Evolutionary conservation across 257 asterid genomes (phyloP).

Genomic region (Cinchona pubescens): DNA sequence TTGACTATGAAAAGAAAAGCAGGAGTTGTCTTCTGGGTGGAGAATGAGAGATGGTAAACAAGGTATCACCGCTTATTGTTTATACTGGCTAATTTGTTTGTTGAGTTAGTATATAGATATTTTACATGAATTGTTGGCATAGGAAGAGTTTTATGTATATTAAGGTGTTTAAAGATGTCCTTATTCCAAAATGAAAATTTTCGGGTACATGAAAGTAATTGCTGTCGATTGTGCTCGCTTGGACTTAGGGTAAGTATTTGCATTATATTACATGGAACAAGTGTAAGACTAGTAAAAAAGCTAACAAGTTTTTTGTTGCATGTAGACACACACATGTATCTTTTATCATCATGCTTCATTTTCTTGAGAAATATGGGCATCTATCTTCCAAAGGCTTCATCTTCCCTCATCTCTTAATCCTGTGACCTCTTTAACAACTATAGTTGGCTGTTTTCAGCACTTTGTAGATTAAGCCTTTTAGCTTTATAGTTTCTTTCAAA

Average conservation of each 20-base stretch:
- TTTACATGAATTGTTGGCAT: background rate
- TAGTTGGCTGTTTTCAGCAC: background rate
- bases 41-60: background rate
- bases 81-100: background rate
- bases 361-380: constrained; percentile 1
- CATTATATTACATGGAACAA: background rate
- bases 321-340: background rate
- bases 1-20: background rate
- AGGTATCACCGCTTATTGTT: background rate
- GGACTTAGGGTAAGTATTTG: background rate
- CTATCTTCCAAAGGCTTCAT: background rate
- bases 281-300: background rate
- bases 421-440: background rate
- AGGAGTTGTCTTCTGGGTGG: background rate
- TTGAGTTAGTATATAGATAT: background rate
- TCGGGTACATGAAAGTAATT: background rate
- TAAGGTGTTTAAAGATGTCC: background rate
- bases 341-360: background rate
- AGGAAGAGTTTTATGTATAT: background rate
- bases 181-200: background rate
- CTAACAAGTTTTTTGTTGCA: background rate
- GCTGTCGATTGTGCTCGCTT: background rate
- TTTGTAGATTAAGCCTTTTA: background rate
- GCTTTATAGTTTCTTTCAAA: background rate
- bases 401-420: background rate